phyloP scores from a whole-genome alignment of 768 basidiomycete genomes.

The Leccinum ochraceum region DNA sequence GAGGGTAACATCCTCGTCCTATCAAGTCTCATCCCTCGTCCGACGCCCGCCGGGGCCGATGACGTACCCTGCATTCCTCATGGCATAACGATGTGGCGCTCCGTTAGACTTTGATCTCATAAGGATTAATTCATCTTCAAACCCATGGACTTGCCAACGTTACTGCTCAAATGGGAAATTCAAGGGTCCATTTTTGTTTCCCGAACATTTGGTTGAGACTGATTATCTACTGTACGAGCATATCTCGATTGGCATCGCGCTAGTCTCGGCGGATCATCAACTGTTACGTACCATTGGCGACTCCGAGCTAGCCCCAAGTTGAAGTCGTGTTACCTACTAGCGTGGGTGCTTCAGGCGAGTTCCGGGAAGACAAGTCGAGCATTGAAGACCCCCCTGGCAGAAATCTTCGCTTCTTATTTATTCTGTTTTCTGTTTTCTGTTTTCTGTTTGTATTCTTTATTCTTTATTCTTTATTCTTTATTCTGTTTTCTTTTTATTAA shows the following conservation, averaged over 20 bases:
- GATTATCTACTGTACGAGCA: too few relatives aligned
- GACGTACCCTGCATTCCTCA: not conserved
- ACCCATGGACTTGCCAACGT: not conserved
- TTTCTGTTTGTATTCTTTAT: conserved; percentile 1
- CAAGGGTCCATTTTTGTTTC: not conserved
- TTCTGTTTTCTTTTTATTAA: not conserved
- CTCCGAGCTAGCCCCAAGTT: conserved; percentile 5
- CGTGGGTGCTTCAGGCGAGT: not conserved
- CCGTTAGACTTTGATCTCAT: not conserved
- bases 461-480: conserved; percentile 1
- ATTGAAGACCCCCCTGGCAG: conserved; percentile 14
- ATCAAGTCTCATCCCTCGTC: not conserved
- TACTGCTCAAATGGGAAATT: not conserved
- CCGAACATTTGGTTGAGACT: too few relatives aligned
- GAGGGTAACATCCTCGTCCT: conserved; percentile 21
- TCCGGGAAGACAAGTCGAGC: not conserved
- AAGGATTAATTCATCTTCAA: not conserved
- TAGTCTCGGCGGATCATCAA: not conserved
- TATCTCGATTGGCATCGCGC: too few relatives aligned
- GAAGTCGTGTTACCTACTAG: not conserved
- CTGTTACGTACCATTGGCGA: not conserved
- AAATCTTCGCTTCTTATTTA: not conserved
- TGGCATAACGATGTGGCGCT: conserved; percentile 2
- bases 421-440: too few relatives aligned
- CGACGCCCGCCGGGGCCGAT: not conserved